Evolutionary conservation across 805 yeast genomes (phyloP).

Genomic region (Brettanomyces sp.): DNA sequence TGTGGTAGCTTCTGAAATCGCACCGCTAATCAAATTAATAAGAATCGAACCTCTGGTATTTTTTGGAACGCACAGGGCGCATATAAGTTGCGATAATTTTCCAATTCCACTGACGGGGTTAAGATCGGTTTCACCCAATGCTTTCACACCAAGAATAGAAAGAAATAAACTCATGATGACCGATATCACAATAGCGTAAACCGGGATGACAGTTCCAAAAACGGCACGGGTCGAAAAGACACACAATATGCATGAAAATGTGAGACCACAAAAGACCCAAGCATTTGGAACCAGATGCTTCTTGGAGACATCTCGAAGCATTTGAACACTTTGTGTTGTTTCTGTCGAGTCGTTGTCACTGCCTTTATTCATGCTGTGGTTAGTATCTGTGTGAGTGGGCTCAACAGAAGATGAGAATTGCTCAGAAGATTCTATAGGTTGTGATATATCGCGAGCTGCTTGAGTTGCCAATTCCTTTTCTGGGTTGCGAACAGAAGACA

Average conservation of each 20-base stretch:
- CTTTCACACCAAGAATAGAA: constrained; percentile 83
- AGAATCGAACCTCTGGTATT: constrained; percentile 73
- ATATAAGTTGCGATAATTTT: constrained; percentile 79
- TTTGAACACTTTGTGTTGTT: not conserved
- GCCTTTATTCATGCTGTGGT: not conserved
- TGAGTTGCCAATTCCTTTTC: constrained; percentile 14
- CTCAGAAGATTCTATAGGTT: constrained; percentile 3
- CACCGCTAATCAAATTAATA: constrained; percentile 88
- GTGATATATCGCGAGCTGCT: constrained; percentile 3
- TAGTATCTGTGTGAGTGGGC: not conserved
- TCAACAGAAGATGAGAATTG: not conserved
- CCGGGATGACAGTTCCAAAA: constrained; percentile 65
- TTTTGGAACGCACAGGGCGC: constrained; percentile 72
- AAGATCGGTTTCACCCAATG: constrained; percentile 92
- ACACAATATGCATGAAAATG: constrained; percentile 60
- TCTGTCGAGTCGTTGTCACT: not conserved
- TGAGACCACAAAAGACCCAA: constrained; percentile 40
- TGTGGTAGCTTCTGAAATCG: constrained; percentile 96
- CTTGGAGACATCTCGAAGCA: constrained; percentile 5
- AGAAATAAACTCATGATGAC: constrained; percentile 67
- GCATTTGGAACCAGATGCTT: constrained; percentile 4
- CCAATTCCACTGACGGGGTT: constrained; percentile 98
- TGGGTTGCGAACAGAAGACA: not conserved
- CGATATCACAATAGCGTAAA: constrained; percentile 60
- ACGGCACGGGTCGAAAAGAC: constrained; percentile 52